phyloP scores from a whole-genome alignment of 305 asterid species.

The Solanum hybrid region DNA sequence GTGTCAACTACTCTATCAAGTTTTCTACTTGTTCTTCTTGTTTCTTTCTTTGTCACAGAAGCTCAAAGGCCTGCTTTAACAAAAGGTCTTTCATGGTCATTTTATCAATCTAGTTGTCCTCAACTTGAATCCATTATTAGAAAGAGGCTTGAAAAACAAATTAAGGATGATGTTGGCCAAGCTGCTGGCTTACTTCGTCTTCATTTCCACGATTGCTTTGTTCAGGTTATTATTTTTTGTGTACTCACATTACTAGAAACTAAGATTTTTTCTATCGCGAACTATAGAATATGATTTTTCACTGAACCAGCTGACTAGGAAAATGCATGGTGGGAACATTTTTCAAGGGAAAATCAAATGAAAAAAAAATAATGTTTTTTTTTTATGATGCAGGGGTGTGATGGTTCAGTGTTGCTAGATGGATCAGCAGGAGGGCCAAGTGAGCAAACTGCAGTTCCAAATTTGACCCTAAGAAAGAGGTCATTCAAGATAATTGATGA shows the following conservation, averaged over 20 bases:
- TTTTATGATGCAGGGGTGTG: slow-evolving; percentile 14
- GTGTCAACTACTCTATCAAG: not conserved
- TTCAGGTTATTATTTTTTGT: slow-evolving; percentile 28
- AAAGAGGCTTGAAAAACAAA: slow-evolving; percentile 27
- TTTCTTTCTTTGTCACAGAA: slow-evolving; percentile 5
- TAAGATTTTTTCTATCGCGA: too few relatives aligned
- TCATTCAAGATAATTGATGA: slow-evolving; percentile 19
- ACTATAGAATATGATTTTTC: too few relatives aligned
- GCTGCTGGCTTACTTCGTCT: slow-evolving; percentile 76
- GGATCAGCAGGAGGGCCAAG: slow-evolving; percentile 32
- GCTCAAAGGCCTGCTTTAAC: slow-evolving; percentile 28
- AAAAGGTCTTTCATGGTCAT: slow-evolving; percentile 37
- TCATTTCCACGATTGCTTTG: slow-evolving; percentile 65
- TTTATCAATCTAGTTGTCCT: slow-evolving; percentile 43
- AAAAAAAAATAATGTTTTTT: too few relatives aligned
- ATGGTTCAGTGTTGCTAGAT: slow-evolving; percentile 19
- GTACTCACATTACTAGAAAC: too few relatives aligned
- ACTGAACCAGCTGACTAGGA: not conserved
- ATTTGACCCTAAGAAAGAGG: slow-evolving; percentile 16
- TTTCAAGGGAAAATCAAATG: not conserved
- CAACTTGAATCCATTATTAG: slow-evolving; percentile 32
- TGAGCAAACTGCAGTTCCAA: slow-evolving; percentile 27
- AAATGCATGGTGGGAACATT: too few relatives aligned
- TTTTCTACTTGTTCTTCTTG: slow-evolving; percentile 14
- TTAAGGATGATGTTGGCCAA: slow-evolving; percentile 44